Base-by-base conservation (phyloP, 1,284 basidiomycete genomes). In the Salmacisia buchloeana region DNA sequence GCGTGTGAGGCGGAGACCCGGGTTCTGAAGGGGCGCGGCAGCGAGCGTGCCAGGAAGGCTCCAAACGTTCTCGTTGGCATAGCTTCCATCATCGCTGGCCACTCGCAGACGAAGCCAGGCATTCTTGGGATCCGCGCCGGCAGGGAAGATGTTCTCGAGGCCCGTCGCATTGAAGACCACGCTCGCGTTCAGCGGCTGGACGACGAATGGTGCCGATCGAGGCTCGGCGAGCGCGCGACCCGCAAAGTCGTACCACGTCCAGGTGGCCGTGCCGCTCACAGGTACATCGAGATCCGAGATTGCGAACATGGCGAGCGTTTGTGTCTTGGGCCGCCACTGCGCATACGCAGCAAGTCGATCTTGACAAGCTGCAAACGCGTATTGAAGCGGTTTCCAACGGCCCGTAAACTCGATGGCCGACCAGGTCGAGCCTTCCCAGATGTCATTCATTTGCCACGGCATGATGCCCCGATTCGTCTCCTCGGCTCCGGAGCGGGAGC, bases 381-480 rank as follows among this genome's bases (percentile, higher is more conserved):
- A 86, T 13, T 69, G 67, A 29, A 60, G 3, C 2, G 85, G 83
- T 76, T 87, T 58, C 86, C 86, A 87, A 35, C 86, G 74, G 1
- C 86, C 86, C 1, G 84, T 85, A 69, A 85, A 86, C 72, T 87
- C 86, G 71, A 87, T 82, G 36, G 82, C 81, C 5, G 85, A 83
- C 86, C 86, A 87, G 69, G 83, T 85, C 29, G 83, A 82, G 27
- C 84, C 86, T 73, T 87, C 85, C 86, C 86, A 87, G 56, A 87
- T 85, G 74, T 87, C 86, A 70, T 87, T 87, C 59, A 87, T 80
- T 75, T 86, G 86, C 85, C 86, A 87, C 12, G 86, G 84, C 38
- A 86, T 80, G 29, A 83, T 82, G 4, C 86, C 86, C 33, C 86
- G 81, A 74, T 87, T 87, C 69, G 85, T 84, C 81, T 86, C 83